Base-by-base conservation (phyloP, 495 filamentous ascomycete species). In the Xanthoparmelia taractica region DNA sequence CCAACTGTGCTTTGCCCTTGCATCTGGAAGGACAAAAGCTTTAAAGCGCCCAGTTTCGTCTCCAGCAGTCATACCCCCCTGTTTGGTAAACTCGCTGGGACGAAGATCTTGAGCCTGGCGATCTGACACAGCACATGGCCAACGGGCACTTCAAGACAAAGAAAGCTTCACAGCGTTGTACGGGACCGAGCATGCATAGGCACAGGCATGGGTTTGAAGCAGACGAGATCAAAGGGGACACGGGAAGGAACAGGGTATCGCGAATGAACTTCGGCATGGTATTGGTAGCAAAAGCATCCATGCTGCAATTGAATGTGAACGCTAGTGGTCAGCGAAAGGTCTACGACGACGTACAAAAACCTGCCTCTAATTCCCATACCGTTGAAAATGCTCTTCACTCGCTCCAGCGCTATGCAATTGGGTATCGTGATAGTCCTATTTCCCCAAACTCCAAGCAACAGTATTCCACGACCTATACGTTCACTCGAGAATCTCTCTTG, bases 401-500 rank as follows among this genome's bases (percentile, higher is more conserved):
- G 37, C 33, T 58, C 55, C 55, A 34, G 41, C 23, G 40, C 61
- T 57, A 48, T 52, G 38, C 40, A 58, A 58, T 40, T 56, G 58
- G 58, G 43, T 59, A 59, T 59, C 65, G 43, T 56, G 36, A 31
- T 13, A 27, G 34, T 63, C 36, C 23, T 43, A 31, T 43, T 43
- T 63, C 57, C 58, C 55, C 48, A 57, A 62, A 48, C 62, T 65
- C 55, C 63, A 59, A 62, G 34, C 41, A 64, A 15, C 56, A 38
- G 33, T 50, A 29, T 58, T 56, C 33, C 31, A 29, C 58, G 29
- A 36, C 60, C 63, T 63, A 50, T 41, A 82, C 71, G 34, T 81
- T 76, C 58, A 76, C 78, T 47, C 78, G 74, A 52, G 85, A 77
- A 50, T 80, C 83, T 40, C 78, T 72, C 73, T 85, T 83, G 55